These are phyloP conservation scores for Flueggea neowawraea DNA, from an alignment of 441 rosid species.

Conservation along the genomic window DNA sequence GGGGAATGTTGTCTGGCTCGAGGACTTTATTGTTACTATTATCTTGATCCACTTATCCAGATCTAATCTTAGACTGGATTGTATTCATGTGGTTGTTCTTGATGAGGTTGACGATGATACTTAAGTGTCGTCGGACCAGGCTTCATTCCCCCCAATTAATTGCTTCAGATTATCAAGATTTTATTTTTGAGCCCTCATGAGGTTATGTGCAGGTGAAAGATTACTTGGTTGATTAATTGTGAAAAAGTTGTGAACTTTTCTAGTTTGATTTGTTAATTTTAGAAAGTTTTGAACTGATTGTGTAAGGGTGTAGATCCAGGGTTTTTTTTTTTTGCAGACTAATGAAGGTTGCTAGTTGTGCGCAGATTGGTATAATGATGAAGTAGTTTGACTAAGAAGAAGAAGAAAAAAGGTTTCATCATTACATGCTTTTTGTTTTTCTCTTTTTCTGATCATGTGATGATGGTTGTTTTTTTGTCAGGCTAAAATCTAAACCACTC, in stretches of 20 bases:
- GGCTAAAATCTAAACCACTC: background rate
- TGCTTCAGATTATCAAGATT: slow-evolving; percentile 22
- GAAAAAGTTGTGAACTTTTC: background rate
- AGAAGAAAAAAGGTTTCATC: slow-evolving; percentile 11
- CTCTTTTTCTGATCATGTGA: background rate
- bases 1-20: slow-evolving; percentile 52
- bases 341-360: slow-evolving; percentile 6
- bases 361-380: slow-evolving; percentile 47
- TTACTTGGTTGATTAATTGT: background rate
- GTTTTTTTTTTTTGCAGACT: slow-evolving; percentile 5
- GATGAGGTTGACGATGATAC: background rate
- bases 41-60: background rate
- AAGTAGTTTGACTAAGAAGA: background rate
- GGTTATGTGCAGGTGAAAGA: no score
- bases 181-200: no score
- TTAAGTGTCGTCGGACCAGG: slow-evolving; percentile 49
- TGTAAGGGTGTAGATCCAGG: background rate
- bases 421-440: slow-evolving; percentile 4
- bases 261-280: slow-evolving; percentile 1
- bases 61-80: background rate
- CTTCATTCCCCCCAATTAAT: slow-evolving; percentile 56
- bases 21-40: slow-evolving; percentile 11
- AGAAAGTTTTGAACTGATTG: background rate
- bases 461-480: slow-evolving; percentile 8
- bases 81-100: no score